Base-by-base conservation (phyloP, 2,329 filamentous ascomycete species). In the Geosmithia putterillii region DNA sequence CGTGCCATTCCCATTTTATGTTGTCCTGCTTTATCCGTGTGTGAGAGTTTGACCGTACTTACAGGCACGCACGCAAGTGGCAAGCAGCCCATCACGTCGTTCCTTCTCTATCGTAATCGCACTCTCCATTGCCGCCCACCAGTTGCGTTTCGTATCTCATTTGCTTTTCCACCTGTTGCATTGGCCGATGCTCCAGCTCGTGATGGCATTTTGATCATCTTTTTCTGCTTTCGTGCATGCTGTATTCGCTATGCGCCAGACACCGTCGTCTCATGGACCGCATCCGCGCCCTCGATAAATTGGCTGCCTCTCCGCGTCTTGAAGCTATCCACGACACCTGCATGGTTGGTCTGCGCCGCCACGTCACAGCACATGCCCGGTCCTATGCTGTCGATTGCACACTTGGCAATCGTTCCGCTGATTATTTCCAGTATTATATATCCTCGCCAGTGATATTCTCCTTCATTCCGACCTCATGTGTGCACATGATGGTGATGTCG, bases 111-210 rank as follows among this genome's bases (percentile, higher is more conserved):
- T 12, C 28, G 28, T 32, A 32, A 53, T 59, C 59, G 58, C 59
- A 59, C 57, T 51, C 50, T 46, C 42, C 47, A 55, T 59, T 59
- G 50, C 52, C 44, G 38, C 46, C 41, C 35, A 43, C 49, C 39
- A 23, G 42, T 42, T 42, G 4, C 38, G 18, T 38, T 39, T 32
- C 36, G 17, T 38, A 38, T 5, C 10, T 38, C n/a, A 8, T 38
- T 9, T n/a, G n/a, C 4, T 3, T 18, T 4, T 5, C 36, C 36
- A 14, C 8, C 17, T 18, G 17, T 4, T 38, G 17, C 36, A 19
- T 38, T 38, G 17, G n/a, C 7, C 14, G n/a, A 9, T 21, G 20
- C 17, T 4, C 36, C 20, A 19, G n/a, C 20, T 14, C 15, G 20
- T 38, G 36, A 38, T 38, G 36, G 9, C 18, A 18, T 38, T 38